phyloP scores from a whole-genome alignment of 345 rosid species.

The Laguncularia racemosa region DNA sequence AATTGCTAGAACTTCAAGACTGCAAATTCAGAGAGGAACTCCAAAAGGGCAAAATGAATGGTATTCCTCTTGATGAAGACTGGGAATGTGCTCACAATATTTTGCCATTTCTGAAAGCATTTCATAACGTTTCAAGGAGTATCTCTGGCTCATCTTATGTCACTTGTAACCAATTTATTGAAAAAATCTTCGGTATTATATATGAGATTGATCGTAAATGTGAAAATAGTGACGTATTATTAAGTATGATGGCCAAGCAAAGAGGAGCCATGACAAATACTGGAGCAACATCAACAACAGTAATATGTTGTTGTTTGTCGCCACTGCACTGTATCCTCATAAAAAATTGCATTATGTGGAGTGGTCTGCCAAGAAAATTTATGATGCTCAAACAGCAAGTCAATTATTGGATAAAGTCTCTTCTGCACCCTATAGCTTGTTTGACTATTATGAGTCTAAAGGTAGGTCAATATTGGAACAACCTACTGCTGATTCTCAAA shows the following conservation, averaged over 20 bases:
- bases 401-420: neutral
- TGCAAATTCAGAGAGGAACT: neutral
- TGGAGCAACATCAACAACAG: conserved; percentile 1
- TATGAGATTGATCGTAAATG: neutral
- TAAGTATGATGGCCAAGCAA: conserved; percentile 2
- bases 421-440: neutral
- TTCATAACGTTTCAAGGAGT: neutral
- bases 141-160: conserved; percentile 1
- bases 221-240: neutral
- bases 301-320: conserved; percentile 6
- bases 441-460: neutral
- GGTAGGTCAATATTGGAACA: neutral
- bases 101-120: conserved; percentile 6
- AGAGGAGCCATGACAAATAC: conserved; percentile 10
- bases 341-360: conserved; percentile 4
- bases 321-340: conserved; percentile 6
- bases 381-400: neutral
- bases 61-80: conserved; percentile 2
- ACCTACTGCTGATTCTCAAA: neutral
- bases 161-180: conserved; percentile 3
- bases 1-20: conserved; percentile 3
- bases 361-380: neutral
- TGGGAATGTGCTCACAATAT: conserved; percentile 5
- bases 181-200: neutral
- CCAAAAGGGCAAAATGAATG: neutral